Conservation (phyloP, 768 basidiomycete species). For the Suillus discolor region DNA sequence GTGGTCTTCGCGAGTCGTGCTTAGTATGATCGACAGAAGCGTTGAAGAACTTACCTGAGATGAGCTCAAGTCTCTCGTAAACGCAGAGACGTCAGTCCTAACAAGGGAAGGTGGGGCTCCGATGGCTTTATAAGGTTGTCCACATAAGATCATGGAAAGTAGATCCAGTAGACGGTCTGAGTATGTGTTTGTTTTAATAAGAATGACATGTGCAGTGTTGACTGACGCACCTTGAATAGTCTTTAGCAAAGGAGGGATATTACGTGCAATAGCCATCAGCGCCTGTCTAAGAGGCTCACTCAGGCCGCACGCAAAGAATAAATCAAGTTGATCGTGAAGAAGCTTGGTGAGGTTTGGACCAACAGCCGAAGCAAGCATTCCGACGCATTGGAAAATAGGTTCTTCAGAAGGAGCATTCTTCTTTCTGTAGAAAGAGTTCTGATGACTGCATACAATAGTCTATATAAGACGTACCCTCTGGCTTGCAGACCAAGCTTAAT, state of each 20-base stretch:
- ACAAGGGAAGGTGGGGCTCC: conserved; percentile 75
- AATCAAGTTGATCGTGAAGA: conserved; percentile 93
- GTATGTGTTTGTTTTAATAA: neutral
- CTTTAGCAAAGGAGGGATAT: conserved; percentile 88
- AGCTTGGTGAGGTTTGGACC: conserved; percentile 95
- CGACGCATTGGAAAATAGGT: conserved; percentile 96
- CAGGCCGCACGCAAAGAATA: conserved; percentile 94
- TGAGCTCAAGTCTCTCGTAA: conserved; percentile 53
- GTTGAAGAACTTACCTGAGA: conserved; percentile 43
- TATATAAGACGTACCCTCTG: conserved; percentile 62
- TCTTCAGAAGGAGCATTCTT: conserved; percentile 94
- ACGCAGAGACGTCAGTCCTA: conserved; percentile 51
- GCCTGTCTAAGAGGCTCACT: conserved; percentile 88
- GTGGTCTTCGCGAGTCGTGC: conserved; percentile 36
- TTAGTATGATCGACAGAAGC: neutral
- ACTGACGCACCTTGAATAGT: conserved; percentile 78
- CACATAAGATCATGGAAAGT: conserved; percentile 77
- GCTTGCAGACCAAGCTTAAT: conserved; percentile 89
- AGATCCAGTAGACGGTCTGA: conserved; percentile 88
- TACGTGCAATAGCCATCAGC: conserved; percentile 77
- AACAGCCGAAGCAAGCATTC: conserved; percentile 93
- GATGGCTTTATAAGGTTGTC: conserved; percentile 83
- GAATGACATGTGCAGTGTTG: neutral
- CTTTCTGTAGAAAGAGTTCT: conserved; percentile 44
- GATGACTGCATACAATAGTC: neutral